Base-by-base conservation (phyloP, 805 yeast genomes). In the Groenewaldozyma tartarivorans region DNA sequence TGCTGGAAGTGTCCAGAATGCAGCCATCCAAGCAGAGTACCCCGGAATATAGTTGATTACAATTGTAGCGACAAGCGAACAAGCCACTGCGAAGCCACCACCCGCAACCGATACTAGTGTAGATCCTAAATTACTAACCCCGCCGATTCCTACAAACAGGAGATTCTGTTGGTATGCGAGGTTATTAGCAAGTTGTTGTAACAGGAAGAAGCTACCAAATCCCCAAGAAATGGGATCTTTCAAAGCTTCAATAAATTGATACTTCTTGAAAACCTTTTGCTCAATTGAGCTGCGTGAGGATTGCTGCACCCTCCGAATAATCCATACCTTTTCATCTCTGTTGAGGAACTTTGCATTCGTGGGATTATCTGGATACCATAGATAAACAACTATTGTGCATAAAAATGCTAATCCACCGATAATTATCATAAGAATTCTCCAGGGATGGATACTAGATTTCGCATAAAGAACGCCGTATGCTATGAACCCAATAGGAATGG, bases 361-460 rank as follows among this genome's bases (percentile, higher is more conserved):
- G 13, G 82, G 82, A 52, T 75, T 73, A 44, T 69, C 66, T 32
- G 83, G 84, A 49, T 74, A 77, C 17, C 64, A 38, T 44, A 64
- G 63, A 39, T 56, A 52, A 3, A 68, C 54, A 39, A 79, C 81
- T 42, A 72, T 68, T 38, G 22, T 67, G 46, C 13, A 71, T 62
- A 20, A 64, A 47, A 4, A 61, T 45, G 4, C 67, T 53, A 78
- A 66, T 39, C 74, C 77, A 45, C 71, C 60, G 38, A 66, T 60
- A 7, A 77, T 69, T 27, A 75, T 69, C 60, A 67, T 67, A 42
- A 74, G 69, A 13, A 74, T 53, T 49, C 69, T 71, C 77, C 79
- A 77, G 9, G 57, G 56, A 4, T 56, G 50, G 19, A 61, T 36
- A 2, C 51, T 20, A 19, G 44, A 40, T 6, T 45, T 16, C 3